Evolutionary conservation across 495 filamentous ascomycete species (phyloP), one percentile per base, ranked within the genome.

Genomic region (Penicillium simplicissimum): DNA sequence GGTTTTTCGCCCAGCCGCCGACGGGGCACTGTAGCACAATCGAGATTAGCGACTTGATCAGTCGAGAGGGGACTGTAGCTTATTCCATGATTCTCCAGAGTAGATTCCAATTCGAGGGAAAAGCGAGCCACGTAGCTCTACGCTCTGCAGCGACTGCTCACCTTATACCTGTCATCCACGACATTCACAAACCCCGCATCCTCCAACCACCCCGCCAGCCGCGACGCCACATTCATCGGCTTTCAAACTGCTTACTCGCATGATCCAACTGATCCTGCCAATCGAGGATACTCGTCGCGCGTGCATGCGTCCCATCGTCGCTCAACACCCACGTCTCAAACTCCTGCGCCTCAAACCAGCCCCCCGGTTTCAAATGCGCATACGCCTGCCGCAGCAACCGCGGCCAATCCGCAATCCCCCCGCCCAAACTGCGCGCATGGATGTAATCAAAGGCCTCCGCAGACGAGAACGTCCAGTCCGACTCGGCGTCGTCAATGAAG

Each of bases 281-380:
- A 4, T 72, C 68, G 61, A 57, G 38, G 4, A 76, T 14, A 57
- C 60, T 55, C 5, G 45, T 57, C 1, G 72, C 76, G 2, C 58
- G 2, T 23, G 66, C 42, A 55, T 74, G 68, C 35, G 77, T 74
- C 49, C 67, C 74, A 57, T 81, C 79, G 52, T 81, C 77, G 8
- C 74, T 76, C 9, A 51, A 9, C 4, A 76, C 56, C 42, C 56
- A 63, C 14, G 65, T 52, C 47, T 81, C 79, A 57, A 78, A 85
- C 58, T 86, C 84, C 64, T 82, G 78, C n/a, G 82, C 67, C 64
- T 86, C 84, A 35, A 83, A 61, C 78, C 79, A 86, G 0, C 82
- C 84, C 0, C 83, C 83, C 0, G 84, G 82, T 34, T 76, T 75
- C 0, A 84, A 64, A 61, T 85, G 77, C 47, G 54, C 42, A 23